Evolutionary conservation across 164 flowering plant genomes (phyloP), one percentile per base, ranked within the genome.

Genomic region (Santalum album): DNA sequence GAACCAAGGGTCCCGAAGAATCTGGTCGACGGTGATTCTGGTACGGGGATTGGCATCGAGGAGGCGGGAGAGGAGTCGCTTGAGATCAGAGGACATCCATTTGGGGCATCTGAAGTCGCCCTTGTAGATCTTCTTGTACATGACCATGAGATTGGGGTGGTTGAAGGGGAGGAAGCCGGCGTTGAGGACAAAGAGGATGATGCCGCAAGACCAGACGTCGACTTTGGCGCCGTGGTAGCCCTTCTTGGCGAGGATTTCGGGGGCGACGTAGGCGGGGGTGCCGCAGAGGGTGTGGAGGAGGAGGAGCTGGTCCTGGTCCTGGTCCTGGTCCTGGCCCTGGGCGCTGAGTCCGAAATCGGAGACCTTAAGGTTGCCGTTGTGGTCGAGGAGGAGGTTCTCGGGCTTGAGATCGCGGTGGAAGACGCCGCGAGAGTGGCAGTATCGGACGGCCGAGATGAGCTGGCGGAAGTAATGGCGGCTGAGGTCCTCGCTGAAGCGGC

Each of bases 341-440:
- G 92, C 88, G 51, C 77, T 69, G 57, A 84, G 78, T 0, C 92
- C 88, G 65, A 84, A 84, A 48, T 84, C 92, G 4, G 92, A 60
- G 14, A 84, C 67, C 46, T 77, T 80, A 18, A 84, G 61, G 34
- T 73, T 55, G 72, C 78, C 76, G 27, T 73, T 75, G 34, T 80
- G 83, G 75, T 84, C 87, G 20, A 84, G 68, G 7, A 84, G 74
- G 19, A 84, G 84, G 44, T 84, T 84, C 60, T 84, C 83, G 0
- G 78, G 91, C 43, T 84, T 84, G 58, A 84, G 44, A 35, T 84
- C 92, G 0, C 88, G 80, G 63, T 85, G 92, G 48, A 62, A 79
- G 2, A 85, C 78, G 18, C 92, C 92, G 14, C 69, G 69, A 17
- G 81, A 64, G 63, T 85, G 92, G 59, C 92, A 85, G 60, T 63